phyloP scores from a whole-genome alignment of 2,329 filamentous ascomycete species.

The Eutypa lata region DNA sequence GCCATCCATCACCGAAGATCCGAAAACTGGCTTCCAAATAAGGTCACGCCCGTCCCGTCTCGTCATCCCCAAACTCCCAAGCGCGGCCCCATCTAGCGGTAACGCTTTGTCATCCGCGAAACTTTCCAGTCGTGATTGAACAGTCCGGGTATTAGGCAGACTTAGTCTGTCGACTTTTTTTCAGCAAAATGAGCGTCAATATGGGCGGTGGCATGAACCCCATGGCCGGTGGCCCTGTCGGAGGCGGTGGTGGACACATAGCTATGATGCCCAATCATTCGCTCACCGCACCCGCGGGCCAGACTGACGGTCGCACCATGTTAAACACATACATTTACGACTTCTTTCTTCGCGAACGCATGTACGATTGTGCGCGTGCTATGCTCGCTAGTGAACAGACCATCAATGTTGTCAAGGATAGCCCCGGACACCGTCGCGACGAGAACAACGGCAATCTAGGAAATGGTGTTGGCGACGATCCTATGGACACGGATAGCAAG shows the following conservation, averaged over 20 bases:
- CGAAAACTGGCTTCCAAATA: not conserved
- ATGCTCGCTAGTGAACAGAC: constrained; percentile 65
- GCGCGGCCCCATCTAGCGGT: constrained; percentile 20
- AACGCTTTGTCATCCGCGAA: not conserved
- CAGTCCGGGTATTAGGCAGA: constrained; percentile 27
- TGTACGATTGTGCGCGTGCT: constrained; percentile 78
- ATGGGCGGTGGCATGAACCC: constrained; percentile 68
- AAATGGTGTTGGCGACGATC: constrained; percentile 69
- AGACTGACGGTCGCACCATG: constrained; percentile 45
- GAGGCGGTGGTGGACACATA: constrained; percentile 48
- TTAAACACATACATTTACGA: constrained; percentile 90
- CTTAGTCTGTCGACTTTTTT: constrained; percentile 34
- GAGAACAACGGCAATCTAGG: constrained; percentile 63
- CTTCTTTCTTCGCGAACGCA: constrained; percentile 81
- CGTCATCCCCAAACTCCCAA: constrained; percentile 8
- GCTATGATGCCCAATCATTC: constrained; percentile 62
- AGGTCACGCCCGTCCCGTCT: constrained; percentile 3
- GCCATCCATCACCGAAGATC: not conserved
- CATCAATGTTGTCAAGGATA: constrained; percentile 66
- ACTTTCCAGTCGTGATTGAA: constrained; percentile 17
- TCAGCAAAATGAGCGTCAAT: constrained; percentile 53
- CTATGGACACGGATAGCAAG: constrained; percentile 81
- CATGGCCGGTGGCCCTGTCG: constrained; percentile 62
- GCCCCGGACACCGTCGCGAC: constrained; percentile 64
- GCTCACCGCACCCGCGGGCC: constrained; percentile 32